Evolutionary conservation across 257 asterid species (phyloP), one percentile per base, ranked within the genome.

Genomic region (Avicennia marina): DNA sequence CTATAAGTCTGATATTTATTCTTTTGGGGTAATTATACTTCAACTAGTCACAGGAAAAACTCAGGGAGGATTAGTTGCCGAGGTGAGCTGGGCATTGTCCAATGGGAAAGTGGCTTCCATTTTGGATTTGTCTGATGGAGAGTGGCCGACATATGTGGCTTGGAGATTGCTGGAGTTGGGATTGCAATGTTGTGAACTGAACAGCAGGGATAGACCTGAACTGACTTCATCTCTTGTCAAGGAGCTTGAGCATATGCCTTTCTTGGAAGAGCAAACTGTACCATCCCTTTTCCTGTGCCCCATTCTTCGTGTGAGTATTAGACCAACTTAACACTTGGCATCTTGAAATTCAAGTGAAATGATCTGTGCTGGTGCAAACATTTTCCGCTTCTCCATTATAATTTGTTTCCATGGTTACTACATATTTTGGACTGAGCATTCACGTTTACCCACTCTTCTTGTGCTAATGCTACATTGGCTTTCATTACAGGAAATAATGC

Each of bases 401-500:
- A n/a, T 41, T 41, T 4, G 13, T 18, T 17, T 9, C n/a, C n/a
- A 19, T 19, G n/a, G 50, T 48, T 24, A 25, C 34, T 48, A n/a
- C 54, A 7, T 24, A 19, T 48, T 24, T 48, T 24, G 34, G 16
- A 43, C 25, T 31, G 2, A n/a, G 31, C 20, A 9, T 29, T 27
- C 13, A 7, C 40, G 26, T 27, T 8, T 22, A 31, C 24, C 10
- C 24, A 26, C 12, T 58, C 11, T 9, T 21, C 21, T 4, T 45
- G 48, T 53, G 21, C 62, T 68, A n/a, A 22, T 13, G 29, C 21
- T 39, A 19, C 13, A 18, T 8, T 36, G 45, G 46, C 34, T 26
- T 63, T 74, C n/a, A n/a, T n/a, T 72, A 51, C 95, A 90, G 98
- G 98, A 90, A 69, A 73, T 87, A 65, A 87, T 90, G 98, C 88